Conservation (phyloP, 2,329 filamentous ascomycete genomes). For the Venturia asperata region DNA sequence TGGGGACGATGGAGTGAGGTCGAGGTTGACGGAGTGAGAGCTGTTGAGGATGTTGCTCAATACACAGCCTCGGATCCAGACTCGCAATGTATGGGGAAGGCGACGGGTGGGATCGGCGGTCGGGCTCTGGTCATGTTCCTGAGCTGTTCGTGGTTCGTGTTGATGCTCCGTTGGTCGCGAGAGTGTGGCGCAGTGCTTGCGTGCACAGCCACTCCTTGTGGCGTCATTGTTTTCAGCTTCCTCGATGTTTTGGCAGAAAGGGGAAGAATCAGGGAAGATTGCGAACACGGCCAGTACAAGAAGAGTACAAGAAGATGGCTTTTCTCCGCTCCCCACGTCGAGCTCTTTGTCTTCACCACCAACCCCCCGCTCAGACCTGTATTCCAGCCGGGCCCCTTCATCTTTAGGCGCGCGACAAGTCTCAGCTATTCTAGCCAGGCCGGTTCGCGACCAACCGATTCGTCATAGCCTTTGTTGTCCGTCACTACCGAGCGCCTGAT, state of each 20-base stretch:
- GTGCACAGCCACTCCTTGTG: neutral
- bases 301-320: neutral
- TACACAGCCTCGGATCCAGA: conserved; percentile 2
- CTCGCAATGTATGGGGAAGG: neutral
- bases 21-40: neutral
- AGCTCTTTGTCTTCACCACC: neutral
- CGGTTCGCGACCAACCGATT: neutral
- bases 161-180: too few relatives aligned
- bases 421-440: conserved; percentile 3
- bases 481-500: neutral
- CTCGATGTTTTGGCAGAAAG: neutral
- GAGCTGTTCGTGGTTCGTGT: too few relatives aligned
- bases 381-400: neutral
- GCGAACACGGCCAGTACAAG: neutral
- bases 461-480: conserved; percentile 6
- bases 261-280: neutral
- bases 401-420: conserved; percentile 2
- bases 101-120: neutral
- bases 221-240: neutral
- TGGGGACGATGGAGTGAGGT: neutral
- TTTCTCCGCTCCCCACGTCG: neutral
- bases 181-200: too few relatives aligned
- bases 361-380: neutral
- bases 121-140: too few relatives aligned
- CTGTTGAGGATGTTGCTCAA: neutral